These are phyloP conservation scores for Orbilia quercus DNA, from an alignment of 2,329 filamentous ascomycete genomes.

Conservation along the genomic window DNA sequence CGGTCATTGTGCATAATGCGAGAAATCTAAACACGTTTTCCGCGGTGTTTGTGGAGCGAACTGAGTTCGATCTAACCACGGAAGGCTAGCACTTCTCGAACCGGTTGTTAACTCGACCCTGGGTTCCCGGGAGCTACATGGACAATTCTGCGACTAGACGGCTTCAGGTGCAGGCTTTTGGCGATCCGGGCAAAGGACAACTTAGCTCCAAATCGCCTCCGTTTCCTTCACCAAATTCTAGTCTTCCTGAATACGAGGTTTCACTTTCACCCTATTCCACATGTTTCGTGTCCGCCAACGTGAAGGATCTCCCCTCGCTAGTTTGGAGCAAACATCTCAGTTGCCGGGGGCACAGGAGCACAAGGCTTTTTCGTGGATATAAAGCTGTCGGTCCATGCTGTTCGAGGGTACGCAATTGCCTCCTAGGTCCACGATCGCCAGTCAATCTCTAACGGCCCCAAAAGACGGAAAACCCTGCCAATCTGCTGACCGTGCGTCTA, in stretches of 20 bases:
- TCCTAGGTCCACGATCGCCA: constrained; percentile 41
- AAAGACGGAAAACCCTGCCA: constrained; percentile 37
- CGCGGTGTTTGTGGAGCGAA: constrained; percentile 33
- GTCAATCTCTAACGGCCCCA: constrained; percentile 10
- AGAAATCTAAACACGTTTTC: constrained; percentile 55
- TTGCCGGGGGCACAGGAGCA: background rate
- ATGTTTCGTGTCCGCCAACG: constrained; percentile 15
- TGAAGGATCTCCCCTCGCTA: constrained; percentile 49
- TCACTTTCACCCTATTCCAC: constrained; percentile 19
- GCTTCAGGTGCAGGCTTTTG: constrained; percentile 45
- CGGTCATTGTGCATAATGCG: constrained; percentile 55
- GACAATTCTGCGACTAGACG: constrained; percentile 35
- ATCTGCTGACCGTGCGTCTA: constrained; percentile 28
- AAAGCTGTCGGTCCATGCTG: constrained; percentile 36
- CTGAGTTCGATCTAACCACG: constrained; percentile 25
- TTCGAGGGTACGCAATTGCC: constrained; percentile 32
- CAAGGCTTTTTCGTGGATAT: constrained; percentile 11
- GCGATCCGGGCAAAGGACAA: constrained; percentile 31
- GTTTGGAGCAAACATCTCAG: constrained; percentile 20
- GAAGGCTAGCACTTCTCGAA: constrained; percentile 44
- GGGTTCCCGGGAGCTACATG: constrained; percentile 43
- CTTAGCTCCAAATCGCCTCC: constrained; percentile 12
- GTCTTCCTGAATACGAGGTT: background rate
- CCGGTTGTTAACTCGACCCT: constrained; percentile 28
- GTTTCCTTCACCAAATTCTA: constrained; percentile 39